Evolutionary conservation across 768 basidiomycete genomes (phyloP).

Genomic region (Termitomyces eurrhizus): DNA sequence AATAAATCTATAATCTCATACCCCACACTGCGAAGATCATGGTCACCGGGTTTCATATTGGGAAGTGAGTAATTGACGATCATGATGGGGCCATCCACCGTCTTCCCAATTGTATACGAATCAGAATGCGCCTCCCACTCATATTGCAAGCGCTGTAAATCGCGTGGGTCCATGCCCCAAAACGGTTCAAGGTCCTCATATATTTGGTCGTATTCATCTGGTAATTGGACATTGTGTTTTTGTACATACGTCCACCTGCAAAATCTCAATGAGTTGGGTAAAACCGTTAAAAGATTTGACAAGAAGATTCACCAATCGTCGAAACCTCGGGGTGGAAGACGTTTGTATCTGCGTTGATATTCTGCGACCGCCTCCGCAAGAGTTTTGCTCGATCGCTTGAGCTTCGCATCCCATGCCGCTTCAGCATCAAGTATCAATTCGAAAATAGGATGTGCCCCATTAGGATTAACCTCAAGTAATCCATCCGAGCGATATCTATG

Average conservation of each 20-base stretch:
- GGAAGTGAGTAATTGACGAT: conserved; percentile 27
- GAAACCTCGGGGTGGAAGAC: conserved; percentile 80
- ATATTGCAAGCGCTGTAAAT: conserved; percentile 29
- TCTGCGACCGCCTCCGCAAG: conserved; percentile 73
- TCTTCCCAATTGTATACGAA: conserved; percentile 38
- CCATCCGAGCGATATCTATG: conserved; percentile 37
- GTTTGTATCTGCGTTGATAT: conserved; percentile 70
- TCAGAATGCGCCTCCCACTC: conserved; percentile 35
- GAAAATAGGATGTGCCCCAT: conserved; percentile 69
- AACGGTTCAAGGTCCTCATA: conserved; percentile 74
- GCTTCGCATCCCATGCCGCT: conserved; percentile 52
- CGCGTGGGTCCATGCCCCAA: conserved; percentile 54
- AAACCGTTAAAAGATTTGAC: not conserved
- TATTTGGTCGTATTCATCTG: conserved; percentile 83
- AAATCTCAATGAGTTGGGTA: not conserved
- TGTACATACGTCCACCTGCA: conserved; percentile 47
- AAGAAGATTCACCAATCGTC: conserved; percentile 62
- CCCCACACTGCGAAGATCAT: conserved; percentile 24
- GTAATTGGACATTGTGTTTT: conserved; percentile 62
- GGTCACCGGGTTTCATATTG: conserved; percentile 13
- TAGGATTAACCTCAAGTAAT: conserved; percentile 35
- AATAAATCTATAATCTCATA: conserved; percentile 36
- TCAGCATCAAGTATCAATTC: conserved; percentile 73
- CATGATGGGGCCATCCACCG: conserved; percentile 21
- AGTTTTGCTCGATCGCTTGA: conserved; percentile 67